Evolutionary conservation across 306 rosid species (phyloP), one percentile per base, ranked within the genome.

Genomic region (Lablab purpureus): DNA sequence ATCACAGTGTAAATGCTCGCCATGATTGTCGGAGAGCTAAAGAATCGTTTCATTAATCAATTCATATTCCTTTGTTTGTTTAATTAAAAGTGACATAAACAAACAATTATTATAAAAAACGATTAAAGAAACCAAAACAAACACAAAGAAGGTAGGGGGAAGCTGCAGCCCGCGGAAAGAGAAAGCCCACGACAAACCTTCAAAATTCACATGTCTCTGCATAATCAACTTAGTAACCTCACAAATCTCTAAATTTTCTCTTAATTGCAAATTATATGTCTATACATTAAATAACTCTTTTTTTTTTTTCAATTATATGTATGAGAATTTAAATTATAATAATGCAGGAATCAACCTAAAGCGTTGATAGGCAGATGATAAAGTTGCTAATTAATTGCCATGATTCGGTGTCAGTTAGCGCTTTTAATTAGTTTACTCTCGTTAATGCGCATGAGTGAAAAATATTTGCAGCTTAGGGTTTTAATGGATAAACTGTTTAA

Each of bases 21-120:
- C 90, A 84, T 90, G 90, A 85, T 87, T 84, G 88, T 82, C 90
- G 90, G 85, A 68, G 69, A 25, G 73, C 64, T 47, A 81, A 80
- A 32, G 82, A 82, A 77, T 62, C 76, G 8, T 75, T 82, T 54
- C 74, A 80, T 78, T 73, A 77, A 76, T 68, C 30, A 68, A 80
- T 65, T 50, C 11, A 71, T 74, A 75, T 82, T 77, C 34, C 15
- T 27, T 54, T 72, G 25, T 71, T 64, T 81, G 47, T 62, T 60
- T 75, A 70, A 55, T 84, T 28, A 27, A 52, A 37, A 77, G 80
- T 55, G 70, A 73, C 23, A 55, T 41, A 58, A 78, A 27, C 30
- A 80, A 43, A 43, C 49, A 43, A 43, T 43, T 43, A 68, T 5
- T 73, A 49, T 28, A 60, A 73, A 59, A 54, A 27, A 70, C 46